Conservation (phyloP, 2,329 filamentous ascomycete species). For the Ilyonectria mors-panacis region DNA sequence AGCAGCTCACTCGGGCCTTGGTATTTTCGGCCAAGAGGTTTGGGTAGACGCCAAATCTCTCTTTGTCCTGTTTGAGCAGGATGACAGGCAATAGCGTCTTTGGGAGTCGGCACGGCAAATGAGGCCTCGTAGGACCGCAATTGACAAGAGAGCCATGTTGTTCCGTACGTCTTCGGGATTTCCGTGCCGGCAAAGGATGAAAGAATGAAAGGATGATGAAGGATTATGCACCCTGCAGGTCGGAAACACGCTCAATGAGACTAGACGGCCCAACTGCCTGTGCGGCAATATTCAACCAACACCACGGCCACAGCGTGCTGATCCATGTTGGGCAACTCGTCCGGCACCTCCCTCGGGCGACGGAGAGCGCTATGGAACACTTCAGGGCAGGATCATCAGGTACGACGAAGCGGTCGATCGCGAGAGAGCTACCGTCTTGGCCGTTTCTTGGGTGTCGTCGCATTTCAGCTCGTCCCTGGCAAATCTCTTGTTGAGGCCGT, state of each 20-base stretch:
- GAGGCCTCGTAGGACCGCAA: not conserved
- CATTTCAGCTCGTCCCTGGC: constrained; percentile 42
- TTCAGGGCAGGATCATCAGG: too few species aligned
- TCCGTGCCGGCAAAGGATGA: not conserved
- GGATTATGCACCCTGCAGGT: not conserved
- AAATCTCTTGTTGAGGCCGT: constrained; percentile 22
- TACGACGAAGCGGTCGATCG: too few species aligned
- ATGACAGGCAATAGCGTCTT: not conserved
- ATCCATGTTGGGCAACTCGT: too few species aligned
- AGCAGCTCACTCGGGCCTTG: not conserved
- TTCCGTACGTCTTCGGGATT: not conserved
- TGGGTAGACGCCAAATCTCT: constrained; percentile 30
- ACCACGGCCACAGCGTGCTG: too few species aligned
- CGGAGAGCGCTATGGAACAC: too few species aligned
- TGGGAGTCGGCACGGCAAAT: not conserved
- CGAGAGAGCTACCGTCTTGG: too few species aligned
- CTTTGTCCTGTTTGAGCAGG: constrained; percentile 25
- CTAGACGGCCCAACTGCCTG: not conserved
- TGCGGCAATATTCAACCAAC: too few species aligned
- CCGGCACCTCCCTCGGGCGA: too few species aligned
- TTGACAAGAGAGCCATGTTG: too few species aligned
- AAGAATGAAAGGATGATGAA: not conserved
- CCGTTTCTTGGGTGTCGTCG: constrained; percentile 2
- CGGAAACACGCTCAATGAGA: not conserved
- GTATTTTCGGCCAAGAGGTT: constrained; percentile 35